phyloP scores from a whole-genome alignment of 352 stramenopile species.

The Globisporangium uncinulatum region DNA sequence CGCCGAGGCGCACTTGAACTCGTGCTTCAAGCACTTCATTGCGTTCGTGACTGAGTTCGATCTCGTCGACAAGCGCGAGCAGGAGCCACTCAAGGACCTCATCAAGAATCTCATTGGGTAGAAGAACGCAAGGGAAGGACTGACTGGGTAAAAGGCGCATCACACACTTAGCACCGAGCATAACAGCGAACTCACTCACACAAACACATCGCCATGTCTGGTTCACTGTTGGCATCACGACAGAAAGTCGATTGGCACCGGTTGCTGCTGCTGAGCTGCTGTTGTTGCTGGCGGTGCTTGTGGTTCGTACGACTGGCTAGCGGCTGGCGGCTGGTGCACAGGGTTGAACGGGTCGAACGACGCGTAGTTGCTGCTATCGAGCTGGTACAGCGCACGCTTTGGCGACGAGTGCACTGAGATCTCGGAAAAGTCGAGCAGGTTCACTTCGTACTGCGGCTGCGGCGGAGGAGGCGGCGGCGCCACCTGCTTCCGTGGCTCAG shows the following conservation, averaged over 20 bases:
- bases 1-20: constrained; percentile 96
- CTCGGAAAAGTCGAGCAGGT: constrained; percentile 67
- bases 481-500: not conserved
- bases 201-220: not conserved
- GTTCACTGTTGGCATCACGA: constrained; percentile 19
- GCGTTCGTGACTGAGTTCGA: constrained; percentile 95
- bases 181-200: not conserved
- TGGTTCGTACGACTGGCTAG: constrained; percentile 5
- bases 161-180: not conserved
- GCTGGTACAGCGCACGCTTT: constrained; percentile 22
- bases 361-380: constrained; percentile 8
- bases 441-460: constrained; percentile 23
- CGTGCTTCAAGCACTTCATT: constrained; percentile 98
- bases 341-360: constrained; percentile 15
- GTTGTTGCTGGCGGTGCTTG: constrained; percentile 16
- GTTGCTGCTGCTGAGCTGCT: constrained; percentile 10
- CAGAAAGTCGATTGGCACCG: constrained; percentile 35
- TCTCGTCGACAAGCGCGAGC: constrained; percentile 91
- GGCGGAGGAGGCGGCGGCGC: not conserved
- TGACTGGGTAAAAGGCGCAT: not conserved
- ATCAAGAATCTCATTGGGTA: constrained; percentile 88
- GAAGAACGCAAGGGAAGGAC: constrained; percentile 2
- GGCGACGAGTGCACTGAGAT: constrained; percentile 46
- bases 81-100: constrained; percentile 92
- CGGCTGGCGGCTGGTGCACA: constrained; percentile 8